Conservation (phyloP, 257 asterid genomes). For the Salvia rosmarinus region DNA sequence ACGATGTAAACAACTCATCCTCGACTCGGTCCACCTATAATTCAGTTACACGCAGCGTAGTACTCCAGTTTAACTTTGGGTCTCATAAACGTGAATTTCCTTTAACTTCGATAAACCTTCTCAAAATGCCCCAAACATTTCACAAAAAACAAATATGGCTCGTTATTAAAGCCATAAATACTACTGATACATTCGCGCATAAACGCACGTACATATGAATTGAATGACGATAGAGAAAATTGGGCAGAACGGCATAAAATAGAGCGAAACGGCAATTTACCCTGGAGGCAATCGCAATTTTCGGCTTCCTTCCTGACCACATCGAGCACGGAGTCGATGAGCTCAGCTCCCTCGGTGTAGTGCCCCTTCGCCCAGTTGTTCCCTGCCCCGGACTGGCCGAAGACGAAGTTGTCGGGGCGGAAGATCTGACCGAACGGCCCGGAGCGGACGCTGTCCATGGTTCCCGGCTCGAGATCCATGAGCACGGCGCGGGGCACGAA, state of each 20-base stretch:
- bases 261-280: conserved; percentile 27
- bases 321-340: conserved; percentile 58
- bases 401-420: conserved; percentile 57
- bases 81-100: not conserved
- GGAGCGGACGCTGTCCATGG: conserved; percentile 60
- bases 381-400: conserved; percentile 62
- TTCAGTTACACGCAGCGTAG: not conserved
- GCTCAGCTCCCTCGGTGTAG: conserved; percentile 58
- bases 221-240: not conserved
- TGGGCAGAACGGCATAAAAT: not conserved
- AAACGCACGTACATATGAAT: not conserved
- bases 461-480: conserved; percentile 62
- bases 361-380: conserved; percentile 62
- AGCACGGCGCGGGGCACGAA: conserved; percentile 59
- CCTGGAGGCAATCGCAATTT: conserved; percentile 60
- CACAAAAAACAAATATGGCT: too few species aligned
- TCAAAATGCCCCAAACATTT: not conserved
- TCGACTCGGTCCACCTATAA: not conserved
- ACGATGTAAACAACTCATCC: not conserved
- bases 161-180: not conserved
- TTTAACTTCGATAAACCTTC: not conserved
- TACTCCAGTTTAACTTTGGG: not conserved
- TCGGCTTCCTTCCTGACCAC: conserved; percentile 60
- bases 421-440: conserved; percentile 60
- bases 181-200: not conserved